phyloP scores from a whole-genome alignment of 495 filamentous ascomycete species.

The Filosporella fistucella region DNA sequence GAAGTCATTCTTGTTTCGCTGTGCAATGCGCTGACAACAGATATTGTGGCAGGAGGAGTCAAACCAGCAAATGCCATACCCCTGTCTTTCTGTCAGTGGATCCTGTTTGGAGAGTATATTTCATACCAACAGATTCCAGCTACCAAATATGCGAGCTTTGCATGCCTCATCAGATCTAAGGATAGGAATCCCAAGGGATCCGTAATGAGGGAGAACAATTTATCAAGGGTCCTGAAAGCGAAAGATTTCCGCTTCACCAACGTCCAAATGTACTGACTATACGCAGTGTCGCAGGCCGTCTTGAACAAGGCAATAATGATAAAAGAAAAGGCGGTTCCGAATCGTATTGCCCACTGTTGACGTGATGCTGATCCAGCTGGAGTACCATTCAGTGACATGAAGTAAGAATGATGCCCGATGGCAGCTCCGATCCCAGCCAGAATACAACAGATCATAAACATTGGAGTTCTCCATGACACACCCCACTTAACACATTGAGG shows the following conservation, averaged over 20 bases:
- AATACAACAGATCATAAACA: neutral
- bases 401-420: constrained; percentile 17
- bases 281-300: constrained; percentile 3
- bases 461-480: constrained; percentile 6
- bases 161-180: constrained; percentile 4
- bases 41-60: constrained; percentile 11
- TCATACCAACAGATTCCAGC: constrained; percentile 3
- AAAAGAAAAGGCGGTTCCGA: constrained; percentile 17
- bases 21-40: neutral
- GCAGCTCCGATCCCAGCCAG: constrained; percentile 4
- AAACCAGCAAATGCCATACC: constrained; percentile 9
- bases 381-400: constrained; percentile 8
- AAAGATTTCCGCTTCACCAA: constrained; percentile 10
- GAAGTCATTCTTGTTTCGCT: neutral
- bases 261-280: constrained; percentile 19
- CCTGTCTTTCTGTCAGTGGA: neutral
- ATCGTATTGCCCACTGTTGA: constrained; percentile 7
- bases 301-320: constrained; percentile 7
- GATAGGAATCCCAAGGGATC: constrained; percentile 4
- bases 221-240: constrained; percentile 8
- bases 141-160: neutral
- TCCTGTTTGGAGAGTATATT: neutral
- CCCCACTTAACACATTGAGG: constrained; percentile 16
- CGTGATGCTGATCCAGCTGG: neutral
- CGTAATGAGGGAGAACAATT: constrained; percentile 7